Base-by-base conservation (phyloP, 768 basidiomycete species). In the Mycena epipterygia region DNA sequence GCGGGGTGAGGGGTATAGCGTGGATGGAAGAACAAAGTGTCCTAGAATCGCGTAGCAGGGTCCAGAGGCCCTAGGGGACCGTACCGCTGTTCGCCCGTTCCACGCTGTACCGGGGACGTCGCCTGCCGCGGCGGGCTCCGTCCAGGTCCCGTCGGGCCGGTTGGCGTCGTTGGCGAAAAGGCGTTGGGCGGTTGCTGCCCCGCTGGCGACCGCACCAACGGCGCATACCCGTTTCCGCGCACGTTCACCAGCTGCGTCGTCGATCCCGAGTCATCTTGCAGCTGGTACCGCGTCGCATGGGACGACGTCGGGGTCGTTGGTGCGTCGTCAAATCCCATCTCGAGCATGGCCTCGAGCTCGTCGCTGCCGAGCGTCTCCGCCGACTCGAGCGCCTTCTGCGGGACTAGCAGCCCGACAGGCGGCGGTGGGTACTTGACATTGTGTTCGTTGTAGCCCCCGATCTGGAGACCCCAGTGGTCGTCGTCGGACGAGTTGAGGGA, bases 391-490 rank as follows among this genome's bases (percentile, higher is more conserved):
- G 76, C 64, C 29, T 79, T 77, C 39, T 81, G 79, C 19, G 88
- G 82, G 21, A 86, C 73, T 27, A 87, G 81, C 9, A 96, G 84
- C 2, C 88, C 93, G n/a, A 90, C 85, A 14, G 96, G 96, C 0
- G 97, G 96, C 6, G 94, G 94, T 37, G 95, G 93, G 74, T 91
- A 96, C 74, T 91, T 88, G 32, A 83, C 72, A 78, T 89, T 89
- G 77, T 94, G 86, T 80, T 98, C 97, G 80, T 98, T 97, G 82
- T 99, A 98, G 53, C 89, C 95, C 14, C 97, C 97, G 63, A 99
- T 96, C 79, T 99, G 97, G 5, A 89, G 84, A 4, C 96, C 96
- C 96, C 97, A 99, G 37, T 95, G 92, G 77, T 99, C 97, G 48
- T 97, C 96, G 39, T 98, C 97, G 12, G 95, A 94, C 5, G 94